Evolutionary conservation across 129 eudicot genomes (phyloP).

Genomic region (Arctium minus): DNA sequence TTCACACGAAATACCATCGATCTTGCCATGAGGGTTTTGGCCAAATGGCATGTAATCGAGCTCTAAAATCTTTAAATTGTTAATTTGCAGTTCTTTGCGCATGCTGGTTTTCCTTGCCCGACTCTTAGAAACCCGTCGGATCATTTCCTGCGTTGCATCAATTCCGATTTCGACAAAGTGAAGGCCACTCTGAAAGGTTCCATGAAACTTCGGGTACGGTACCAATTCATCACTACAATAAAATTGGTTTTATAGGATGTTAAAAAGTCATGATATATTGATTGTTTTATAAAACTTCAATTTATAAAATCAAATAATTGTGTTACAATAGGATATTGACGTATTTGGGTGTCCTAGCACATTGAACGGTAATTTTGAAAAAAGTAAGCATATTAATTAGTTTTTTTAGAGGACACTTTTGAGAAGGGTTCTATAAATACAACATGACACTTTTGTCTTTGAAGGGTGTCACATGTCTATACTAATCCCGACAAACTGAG

Average conservation of each 20-base stretch:
- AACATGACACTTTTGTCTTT: no score
- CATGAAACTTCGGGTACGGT: conserved; percentile 86
- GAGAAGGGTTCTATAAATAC: neutral
- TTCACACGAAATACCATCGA: neutral
- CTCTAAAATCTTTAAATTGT: neutral
- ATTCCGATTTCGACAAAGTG: conserved; percentile 96
- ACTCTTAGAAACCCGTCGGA: conserved; percentile 91
- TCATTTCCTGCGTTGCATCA: conserved; percentile 92
- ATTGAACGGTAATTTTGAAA: no score
- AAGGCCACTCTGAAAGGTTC: conserved; percentile 98
- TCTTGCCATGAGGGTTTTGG: neutral
- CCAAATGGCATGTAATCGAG: neutral
- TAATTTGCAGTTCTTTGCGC: conserved; percentile 79
- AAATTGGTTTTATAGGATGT: neutral
- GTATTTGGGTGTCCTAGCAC: neutral
- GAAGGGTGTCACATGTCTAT: no score
- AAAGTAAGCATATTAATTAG: neutral
- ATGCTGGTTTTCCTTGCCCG: conserved; percentile 99
- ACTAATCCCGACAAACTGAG: no score
- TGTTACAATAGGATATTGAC: neutral
- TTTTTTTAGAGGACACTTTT: neutral
- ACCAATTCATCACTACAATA: neutral
- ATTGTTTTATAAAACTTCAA: neutral
- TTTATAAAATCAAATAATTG: neutral
- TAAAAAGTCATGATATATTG: neutral